Evolutionary conservation across 1,284 basidiomycete species (phyloP).

Genomic region (Peniophora sp.): DNA sequence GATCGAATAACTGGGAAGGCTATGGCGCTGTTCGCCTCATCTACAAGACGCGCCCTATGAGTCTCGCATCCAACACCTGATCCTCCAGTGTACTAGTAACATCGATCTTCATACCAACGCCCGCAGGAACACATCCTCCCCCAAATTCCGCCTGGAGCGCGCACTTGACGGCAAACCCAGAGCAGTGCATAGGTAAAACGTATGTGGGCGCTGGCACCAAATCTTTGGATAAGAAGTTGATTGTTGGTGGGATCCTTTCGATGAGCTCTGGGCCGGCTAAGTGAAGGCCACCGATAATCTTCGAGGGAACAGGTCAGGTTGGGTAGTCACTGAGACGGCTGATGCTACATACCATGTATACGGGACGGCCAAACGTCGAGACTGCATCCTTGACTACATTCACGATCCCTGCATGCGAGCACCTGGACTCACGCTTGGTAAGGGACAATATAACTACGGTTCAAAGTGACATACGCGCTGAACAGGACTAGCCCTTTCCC

Average conservation of each 20-base stretch:
- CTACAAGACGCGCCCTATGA: background rate
- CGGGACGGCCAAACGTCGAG: slow-evolving; percentile 51
- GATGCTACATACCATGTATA: slow-evolving; percentile 53
- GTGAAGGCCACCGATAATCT: slow-evolving; percentile 78
- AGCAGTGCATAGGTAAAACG: slow-evolving; percentile 78
- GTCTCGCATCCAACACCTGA: background rate
- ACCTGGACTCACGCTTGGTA: slow-evolving; percentile 30
- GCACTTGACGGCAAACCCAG: slow-evolving; percentile 66
- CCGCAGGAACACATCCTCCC: slow-evolving; percentile 67
- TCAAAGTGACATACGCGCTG: slow-evolving; percentile 53
- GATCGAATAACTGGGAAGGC: too few species aligned
- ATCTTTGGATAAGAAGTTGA: slow-evolving; percentile 40
- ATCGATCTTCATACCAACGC: slow-evolving; percentile 57
- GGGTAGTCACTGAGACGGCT: background rate
- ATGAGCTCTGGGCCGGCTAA: slow-evolving; percentile 59
- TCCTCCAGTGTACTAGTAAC: slow-evolving; percentile 1
- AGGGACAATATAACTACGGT: background rate
- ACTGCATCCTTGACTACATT: slow-evolving; percentile 72
- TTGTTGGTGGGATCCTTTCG: slow-evolving; percentile 59
- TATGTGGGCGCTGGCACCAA: slow-evolving; percentile 53
- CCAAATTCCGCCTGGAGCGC: slow-evolving; percentile 63
- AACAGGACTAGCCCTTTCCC: slow-evolving; percentile 78
- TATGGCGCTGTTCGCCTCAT: too few species aligned
- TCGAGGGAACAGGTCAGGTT: background rate
- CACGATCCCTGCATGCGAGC: slow-evolving; percentile 79